Base-by-base conservation (phyloP, 140 eudicot genomes). In the Stevia rebaudiana region DNA sequence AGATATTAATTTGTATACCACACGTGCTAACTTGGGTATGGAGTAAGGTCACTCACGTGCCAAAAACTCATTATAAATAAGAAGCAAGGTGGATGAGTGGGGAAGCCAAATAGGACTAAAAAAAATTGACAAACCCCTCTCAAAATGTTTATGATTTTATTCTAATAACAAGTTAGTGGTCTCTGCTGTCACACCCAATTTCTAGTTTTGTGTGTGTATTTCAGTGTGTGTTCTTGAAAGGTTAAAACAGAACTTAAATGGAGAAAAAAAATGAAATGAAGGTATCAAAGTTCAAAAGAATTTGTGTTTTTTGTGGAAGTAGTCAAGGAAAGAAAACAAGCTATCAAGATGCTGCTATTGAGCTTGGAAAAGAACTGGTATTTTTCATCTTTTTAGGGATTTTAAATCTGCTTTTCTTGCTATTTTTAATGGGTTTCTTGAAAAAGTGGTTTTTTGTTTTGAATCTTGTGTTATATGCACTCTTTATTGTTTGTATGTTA, bases 291-390 rank as follows among this genome's bases (percentile, higher is more conserved):
- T 89, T 89, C 77, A 87, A 82, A 77, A 79, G 87, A 75, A 83
- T 89, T 60, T 89, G 97, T 86, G 97, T 89, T 37, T 89, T 89
- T 44, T 89, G 97, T 86, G 97, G 97, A 47, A 89, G 97, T 69
- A 89, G 97, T 53, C 95, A 83, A 69, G 97, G 97, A 44, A 89
- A 83, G 67, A 89, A 89, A 69, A 75, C 54, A 31, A 86, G 89
- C 79, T 86, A 89, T 57, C 95, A 81, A 46, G 95, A 89, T 71
- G 89, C 97, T 81, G 95, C 97, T 67, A 64, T 83, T 83, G 97
- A 86, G 50, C 95, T 89, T 47, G 97, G 86, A 44, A 69, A 75
- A 25, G 92, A 83, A 77, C 53, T 89, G 95, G 97, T 89, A 80
- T 44, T 41, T 36, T 21, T 23, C 4, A 11, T 16, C 15, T 15